Percentiles rank a stretch among this genome's conserved stretches.
Conservation (phyloP, 306 rosid species). For the Lathyrus oleraceus region DNA sequence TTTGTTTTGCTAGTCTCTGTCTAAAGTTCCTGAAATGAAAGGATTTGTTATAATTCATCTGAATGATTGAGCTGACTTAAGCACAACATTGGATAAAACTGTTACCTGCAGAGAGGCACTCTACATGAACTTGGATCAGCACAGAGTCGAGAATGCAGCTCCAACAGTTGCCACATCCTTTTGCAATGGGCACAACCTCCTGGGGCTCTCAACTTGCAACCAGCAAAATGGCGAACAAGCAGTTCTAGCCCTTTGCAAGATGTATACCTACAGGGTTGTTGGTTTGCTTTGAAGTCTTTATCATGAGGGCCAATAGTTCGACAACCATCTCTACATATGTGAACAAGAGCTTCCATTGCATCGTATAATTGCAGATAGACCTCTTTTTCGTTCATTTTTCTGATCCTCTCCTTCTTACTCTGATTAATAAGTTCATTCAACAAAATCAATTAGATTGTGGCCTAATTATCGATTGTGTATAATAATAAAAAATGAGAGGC, state of each 20-base stretch:
- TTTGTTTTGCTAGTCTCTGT: slow-evolving; percentile 59
- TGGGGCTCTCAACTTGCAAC: slow-evolving; percentile 75
- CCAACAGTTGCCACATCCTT: slow-evolving; percentile 97
- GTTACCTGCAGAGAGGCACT: slow-evolving; percentile 90
- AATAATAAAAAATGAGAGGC: background rate
- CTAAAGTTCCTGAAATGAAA: slow-evolving; percentile 77
- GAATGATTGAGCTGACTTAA: background rate
- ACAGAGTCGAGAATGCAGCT: slow-evolving; percentile 82
- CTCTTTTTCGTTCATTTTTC: slow-evolving; percentile 62
- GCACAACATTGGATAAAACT: background rate
- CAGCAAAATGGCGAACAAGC: slow-evolving; percentile 94
- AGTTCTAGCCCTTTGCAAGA: slow-evolving; percentile 86
- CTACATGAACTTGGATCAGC: slow-evolving; percentile 58
- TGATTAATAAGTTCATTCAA: slow-evolving; percentile 35
- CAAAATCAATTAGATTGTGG: slow-evolving; percentile 11
- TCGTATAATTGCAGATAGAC: slow-evolving; percentile 69
- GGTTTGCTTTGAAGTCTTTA: slow-evolving; percentile 71
- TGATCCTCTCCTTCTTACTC: slow-evolving; percentile 61
- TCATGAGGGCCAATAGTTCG: slow-evolving; percentile 83
- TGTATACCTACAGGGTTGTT: slow-evolving; percentile 67
- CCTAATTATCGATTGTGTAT: background rate
- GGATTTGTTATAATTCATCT: background rate
- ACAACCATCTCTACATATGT: slow-evolving; percentile 92
- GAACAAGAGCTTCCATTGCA: slow-evolving; percentile 98
- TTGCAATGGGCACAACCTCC: slow-evolving; percentile 91